These are phyloP conservation scores for Botrytis porri DNA, from an alignment of 2,329 filamentous ascomycete species.

Conservation along the genomic window DNA sequence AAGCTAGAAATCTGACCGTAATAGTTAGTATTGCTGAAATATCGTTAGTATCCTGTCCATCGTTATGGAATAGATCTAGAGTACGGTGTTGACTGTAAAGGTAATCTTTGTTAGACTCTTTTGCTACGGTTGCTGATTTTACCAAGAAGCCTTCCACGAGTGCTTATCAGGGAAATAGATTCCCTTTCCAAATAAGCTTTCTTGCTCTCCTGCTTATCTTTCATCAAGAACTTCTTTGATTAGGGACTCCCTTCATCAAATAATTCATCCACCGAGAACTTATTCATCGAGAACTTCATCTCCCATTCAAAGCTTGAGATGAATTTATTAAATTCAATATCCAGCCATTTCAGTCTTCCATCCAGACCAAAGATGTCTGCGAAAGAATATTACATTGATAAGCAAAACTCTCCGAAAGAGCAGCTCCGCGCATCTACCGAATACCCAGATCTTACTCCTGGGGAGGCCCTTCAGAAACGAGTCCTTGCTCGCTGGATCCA, in stretches of 20 bases:
- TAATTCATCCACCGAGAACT: not conserved
- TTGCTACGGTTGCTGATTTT: not conserved
- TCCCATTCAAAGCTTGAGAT: not conserved
- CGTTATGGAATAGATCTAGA: not conserved
- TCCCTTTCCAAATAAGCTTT: not conserved
- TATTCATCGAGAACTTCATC: not conserved
- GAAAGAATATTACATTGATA: not conserved
- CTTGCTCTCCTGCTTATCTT: not conserved
- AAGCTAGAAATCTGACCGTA: not conserved
- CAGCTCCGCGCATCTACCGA: not conserved
- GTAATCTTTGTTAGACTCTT: not conserved
- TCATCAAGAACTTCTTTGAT: not conserved
- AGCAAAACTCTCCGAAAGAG: not conserved
- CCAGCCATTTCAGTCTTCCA: not conserved
- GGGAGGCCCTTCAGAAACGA: not conserved
- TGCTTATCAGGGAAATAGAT: not conserved
- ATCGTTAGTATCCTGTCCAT: not conserved
- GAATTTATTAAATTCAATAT: not conserved
- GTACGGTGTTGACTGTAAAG: not conserved
- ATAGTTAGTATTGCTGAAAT: not conserved
- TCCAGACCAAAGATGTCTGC: not conserved
- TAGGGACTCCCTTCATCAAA: not conserved
- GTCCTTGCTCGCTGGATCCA: not conserved
- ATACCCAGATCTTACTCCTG: not conserved
- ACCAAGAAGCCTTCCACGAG: rapidly evolving